Conservation (phyloP, 139 green algal species). For the Micractinium sp. region DNA sequence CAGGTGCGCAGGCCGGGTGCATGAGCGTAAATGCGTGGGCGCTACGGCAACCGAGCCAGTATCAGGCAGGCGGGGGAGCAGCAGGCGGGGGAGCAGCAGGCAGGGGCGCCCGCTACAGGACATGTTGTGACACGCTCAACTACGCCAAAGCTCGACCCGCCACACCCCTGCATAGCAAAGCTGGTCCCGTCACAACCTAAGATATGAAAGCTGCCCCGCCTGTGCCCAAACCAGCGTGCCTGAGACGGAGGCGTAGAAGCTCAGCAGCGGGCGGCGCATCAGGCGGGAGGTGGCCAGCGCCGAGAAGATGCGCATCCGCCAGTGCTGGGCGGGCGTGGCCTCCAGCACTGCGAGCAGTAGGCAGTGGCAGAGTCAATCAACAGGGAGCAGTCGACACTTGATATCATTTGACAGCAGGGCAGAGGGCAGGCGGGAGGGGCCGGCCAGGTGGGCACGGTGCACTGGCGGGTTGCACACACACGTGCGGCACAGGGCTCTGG, state of each 20-base stretch:
- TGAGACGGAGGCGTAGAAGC: conserved; percentile 60
- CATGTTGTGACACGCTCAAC: background rate
- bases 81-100: no score
- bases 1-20: no score
- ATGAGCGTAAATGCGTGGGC: background rate
- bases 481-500: no score
- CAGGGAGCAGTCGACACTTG: background rate
- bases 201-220: background rate
- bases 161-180: background rate
- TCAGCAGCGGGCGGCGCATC: conserved; percentile 60
- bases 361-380: background rate
- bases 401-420: background rate
- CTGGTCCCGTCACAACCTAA: background rate
- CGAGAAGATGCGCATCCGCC: conserved; percentile 51
- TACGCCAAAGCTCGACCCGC: no score
- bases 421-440: no score
- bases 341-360: conserved; percentile 60
- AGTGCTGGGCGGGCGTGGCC: conserved; percentile 54
- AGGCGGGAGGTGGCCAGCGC: conserved; percentile 36
- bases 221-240: background rate
- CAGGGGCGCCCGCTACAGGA: no score
- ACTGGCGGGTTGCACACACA: no score
- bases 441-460: background rate
- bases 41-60: background rate
- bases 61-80: background rate